Conservation (phyloP, 768 basidiomycete genomes). For the Trametopsis cervina region DNA sequence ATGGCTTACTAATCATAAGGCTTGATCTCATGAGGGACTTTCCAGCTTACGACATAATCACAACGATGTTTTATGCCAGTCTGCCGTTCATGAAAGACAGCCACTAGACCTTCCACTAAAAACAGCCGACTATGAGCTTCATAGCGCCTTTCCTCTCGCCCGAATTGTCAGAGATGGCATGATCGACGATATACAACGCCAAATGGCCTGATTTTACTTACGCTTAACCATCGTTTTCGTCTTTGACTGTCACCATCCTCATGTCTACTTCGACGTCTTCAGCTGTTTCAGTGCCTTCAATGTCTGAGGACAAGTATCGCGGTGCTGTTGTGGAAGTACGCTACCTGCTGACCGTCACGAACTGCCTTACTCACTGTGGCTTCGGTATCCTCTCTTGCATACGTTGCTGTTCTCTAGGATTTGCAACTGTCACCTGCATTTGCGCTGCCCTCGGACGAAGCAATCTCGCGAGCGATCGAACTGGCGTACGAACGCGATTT, state of each 20-base stretch:
- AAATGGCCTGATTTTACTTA: background rate
- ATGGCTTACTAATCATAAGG: no score
- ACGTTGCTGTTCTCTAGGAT: slow-evolving; percentile 36
- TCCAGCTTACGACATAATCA: no score
- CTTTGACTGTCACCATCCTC: background rate
- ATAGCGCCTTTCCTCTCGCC: no score
- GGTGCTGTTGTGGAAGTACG: slow-evolving; percentile 87
- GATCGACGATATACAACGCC: background rate
- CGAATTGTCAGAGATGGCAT: background rate
- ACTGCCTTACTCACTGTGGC: background rate
- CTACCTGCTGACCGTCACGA: no score
- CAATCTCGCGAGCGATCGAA: slow-evolving; percentile 71
- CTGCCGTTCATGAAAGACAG: no score
- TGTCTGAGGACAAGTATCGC: slow-evolving; percentile 55
- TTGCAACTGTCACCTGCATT: slow-evolving; percentile 86
- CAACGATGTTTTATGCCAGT: no score
- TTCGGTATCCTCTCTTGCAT: slow-evolving; percentile 3
- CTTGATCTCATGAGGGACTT: no score
- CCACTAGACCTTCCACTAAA: no score
- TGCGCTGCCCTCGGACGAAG: slow-evolving; percentile 63
- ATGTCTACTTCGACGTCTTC: background rate
- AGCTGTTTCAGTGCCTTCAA: background rate
- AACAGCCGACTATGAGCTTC: no score
- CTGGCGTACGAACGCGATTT: slow-evolving; percentile 92
- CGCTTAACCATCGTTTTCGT: background rate